Percentiles rank a stretch among this genome's conserved stretches.
These are phyloP conservation scores for Tuber calosporum DNA, from an alignment of 495 filamentous ascomycete species.

Conservation along the genomic window DNA sequence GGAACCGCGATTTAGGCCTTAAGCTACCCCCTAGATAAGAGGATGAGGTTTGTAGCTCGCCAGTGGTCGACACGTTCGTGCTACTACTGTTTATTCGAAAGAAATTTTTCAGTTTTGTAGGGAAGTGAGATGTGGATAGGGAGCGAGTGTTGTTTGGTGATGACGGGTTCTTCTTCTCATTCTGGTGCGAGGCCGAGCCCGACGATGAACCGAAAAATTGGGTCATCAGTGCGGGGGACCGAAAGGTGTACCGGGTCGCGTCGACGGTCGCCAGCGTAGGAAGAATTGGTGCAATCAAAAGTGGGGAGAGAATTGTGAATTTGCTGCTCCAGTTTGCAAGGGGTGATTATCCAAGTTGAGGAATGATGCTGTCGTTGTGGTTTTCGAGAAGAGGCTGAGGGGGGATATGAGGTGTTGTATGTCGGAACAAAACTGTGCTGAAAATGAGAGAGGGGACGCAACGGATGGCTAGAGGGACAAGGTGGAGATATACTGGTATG, in stretches of 20 bases:
- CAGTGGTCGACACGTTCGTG: conserved; percentile 44
- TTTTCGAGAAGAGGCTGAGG: conserved; percentile 6
- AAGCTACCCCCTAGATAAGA: conserved; percentile 41
- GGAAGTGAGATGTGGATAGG: conserved; percentile 56
- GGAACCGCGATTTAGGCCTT: conserved; percentile 50
- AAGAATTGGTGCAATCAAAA: conserved; percentile 3
- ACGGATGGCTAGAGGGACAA: background rate
- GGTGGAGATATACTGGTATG: background rate
- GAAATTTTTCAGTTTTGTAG: conserved; percentile 89
- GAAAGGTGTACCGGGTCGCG: conserved; percentile 13
- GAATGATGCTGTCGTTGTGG: background rate
- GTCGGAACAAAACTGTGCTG: conserved; percentile 16
- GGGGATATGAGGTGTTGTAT: conserved; percentile 25
- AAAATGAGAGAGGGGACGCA: background rate
- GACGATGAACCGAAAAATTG: conserved; percentile 44
- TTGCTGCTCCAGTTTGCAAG: conserved; percentile 21
- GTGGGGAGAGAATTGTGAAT: conserved; percentile 17
- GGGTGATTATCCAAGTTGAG: conserved; percentile 8
- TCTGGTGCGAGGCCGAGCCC: conserved; percentile 24
- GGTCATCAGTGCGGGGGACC: conserved; percentile 42
- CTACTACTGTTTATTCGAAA: conserved; percentile 85
- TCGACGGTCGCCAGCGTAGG: conserved; percentile 28
- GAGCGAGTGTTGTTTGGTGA: conserved; percentile 35
- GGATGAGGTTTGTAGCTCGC: conserved; percentile 46
- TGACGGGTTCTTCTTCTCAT: conserved; percentile 39